Evolutionary conservation across 225 moss, liverwort and hornwort species (phyloP).

Genomic region (Sphagnum contortum): DNA sequence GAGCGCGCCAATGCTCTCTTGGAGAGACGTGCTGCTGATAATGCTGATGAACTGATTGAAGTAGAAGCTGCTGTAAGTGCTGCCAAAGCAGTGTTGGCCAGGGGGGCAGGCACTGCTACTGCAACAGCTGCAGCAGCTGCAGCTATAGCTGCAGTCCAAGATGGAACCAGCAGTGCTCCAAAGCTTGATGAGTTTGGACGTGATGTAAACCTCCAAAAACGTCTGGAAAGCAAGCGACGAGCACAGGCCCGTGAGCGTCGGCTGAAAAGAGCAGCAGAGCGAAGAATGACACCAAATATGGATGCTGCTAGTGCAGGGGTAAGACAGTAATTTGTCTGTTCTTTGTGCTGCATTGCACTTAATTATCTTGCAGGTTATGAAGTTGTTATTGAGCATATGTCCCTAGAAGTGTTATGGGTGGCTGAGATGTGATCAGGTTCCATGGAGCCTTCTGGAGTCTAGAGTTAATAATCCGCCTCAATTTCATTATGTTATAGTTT

Average conservation of each 20-base stretch:
- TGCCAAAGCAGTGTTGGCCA: constrained; percentile 69
- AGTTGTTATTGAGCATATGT: too few relatives aligned
- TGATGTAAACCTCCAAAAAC: constrained; percentile 88
- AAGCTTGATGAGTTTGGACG: constrained; percentile 97
- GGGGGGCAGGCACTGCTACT: constrained; percentile 51
- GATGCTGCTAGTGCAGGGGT: constrained; percentile 44
- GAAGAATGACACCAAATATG: constrained; percentile 45
- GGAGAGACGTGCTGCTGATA: constrained; percentile 78
- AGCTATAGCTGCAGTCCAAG: constrained; percentile 52
- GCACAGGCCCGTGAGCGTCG: constrained; percentile 76
- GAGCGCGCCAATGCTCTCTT: constrained; percentile 88
- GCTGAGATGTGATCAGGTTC: too few relatives aligned
- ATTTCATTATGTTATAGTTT: too few relatives aligned
- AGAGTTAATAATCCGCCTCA: too few relatives aligned
- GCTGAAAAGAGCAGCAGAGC: constrained; percentile 32
- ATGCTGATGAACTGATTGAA: constrained; percentile 81
- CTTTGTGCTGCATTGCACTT: too few relatives aligned
- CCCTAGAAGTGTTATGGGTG: too few relatives aligned
- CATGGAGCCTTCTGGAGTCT: too few relatives aligned
- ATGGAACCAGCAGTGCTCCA: constrained; percentile 41
- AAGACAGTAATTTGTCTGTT: background rate
- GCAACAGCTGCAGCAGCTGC: constrained; percentile 47
- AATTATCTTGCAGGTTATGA: too few relatives aligned
- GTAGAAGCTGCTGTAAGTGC: constrained; percentile 74
- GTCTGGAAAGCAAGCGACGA: constrained; percentile 78